These are phyloP conservation scores for Euphorbia pulcherrima DNA, from an alignment of 345 rosid species.

Conservation along the genomic window DNA sequence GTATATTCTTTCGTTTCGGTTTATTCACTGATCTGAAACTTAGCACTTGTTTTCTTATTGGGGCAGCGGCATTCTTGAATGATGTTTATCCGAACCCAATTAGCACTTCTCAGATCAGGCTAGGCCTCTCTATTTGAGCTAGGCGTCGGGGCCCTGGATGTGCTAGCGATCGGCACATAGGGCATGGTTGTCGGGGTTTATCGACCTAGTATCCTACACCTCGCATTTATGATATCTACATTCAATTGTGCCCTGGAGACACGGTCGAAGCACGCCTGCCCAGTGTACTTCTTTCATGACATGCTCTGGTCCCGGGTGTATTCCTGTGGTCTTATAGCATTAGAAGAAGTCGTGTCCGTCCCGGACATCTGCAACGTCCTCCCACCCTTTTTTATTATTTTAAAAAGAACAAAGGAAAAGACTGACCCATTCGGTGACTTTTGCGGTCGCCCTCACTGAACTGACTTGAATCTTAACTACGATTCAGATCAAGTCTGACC, in stretches of 20 bases:
- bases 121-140: slow-evolving; percentile 8
- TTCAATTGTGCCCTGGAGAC: slow-evolving; percentile 10
- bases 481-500: too few relatives aligned
- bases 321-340: slow-evolving; percentile 9
- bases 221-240: slow-evolving; percentile 13
- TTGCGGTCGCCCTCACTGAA: slow-evolving; percentile 5
- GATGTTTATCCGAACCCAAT: slow-evolving; percentile 1
- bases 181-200: not conserved
- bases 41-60: too few relatives aligned
- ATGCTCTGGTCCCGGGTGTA: not conserved
- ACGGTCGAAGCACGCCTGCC: slow-evolving; percentile 10
- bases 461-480: slow-evolving; percentile 1
- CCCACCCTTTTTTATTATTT: slow-evolving; percentile 4
- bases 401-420: slow-evolving; percentile 8
- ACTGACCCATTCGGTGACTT: slow-evolving; percentile 3
- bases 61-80: too few relatives aligned
- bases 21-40: too few relatives aligned
- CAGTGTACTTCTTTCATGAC: slow-evolving; percentile 18
- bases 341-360: slow-evolving; percentile 12
- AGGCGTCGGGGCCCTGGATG: not conserved
- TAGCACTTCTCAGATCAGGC: slow-evolving; percentile 7
- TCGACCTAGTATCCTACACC: not conserved
- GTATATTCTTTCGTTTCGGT: too few relatives aligned
- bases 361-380: slow-evolving; percentile 7
- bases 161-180: slow-evolving; percentile 2